Base-by-base conservation (phyloP, 345 rosid species). In the Cardamine occulta region DNA sequence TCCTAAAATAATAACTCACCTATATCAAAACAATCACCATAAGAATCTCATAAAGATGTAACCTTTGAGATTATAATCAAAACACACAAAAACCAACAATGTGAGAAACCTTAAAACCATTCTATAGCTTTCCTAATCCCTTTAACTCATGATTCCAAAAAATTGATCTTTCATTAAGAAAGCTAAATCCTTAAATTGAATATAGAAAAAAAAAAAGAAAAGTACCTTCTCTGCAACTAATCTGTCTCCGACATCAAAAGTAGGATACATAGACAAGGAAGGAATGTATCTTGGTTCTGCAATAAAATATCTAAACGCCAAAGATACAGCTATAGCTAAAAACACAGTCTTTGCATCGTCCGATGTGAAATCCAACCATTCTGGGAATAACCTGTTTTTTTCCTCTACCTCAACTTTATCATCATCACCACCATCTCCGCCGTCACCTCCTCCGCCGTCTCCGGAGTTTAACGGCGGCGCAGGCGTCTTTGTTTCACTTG, bases 201-300 rank as follows among this genome's bases (percentile, higher is more conserved):
- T 53, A 12, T 19, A 59, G 17, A 14, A 23, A 73, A 59, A 35
- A 55, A 37, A 35, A 14, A 23, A 73, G 59, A 35, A 58, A 37
- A 35, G 18, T 74, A 93, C 98, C 98, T 95, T 95, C 84, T 95
- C 97, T 8, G 98, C 96, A 70, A 93, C 89, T 63, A 93, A 75
- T 78, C 97, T 86, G 68, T 95, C 99, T 59, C 99, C 98, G 26
- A 90, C 97, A 83, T 92, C 97, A 79, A 95, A 92, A 17, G 97
- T 92, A 31, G 99, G 99, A 87, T 92, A 95, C 99, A 95, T 95
- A 31, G 98, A 95, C 87, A 95, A 75, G 63, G 97, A 92, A 80
- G 99, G 98, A 77, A 95, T 95, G 76, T 79, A 95, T 82, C 98
- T 87, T 1, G 98, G 97, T 86, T 95, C 99, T 10, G 97, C 98